Base-by-base conservation (phyloP, 371 early-diverging fungal species). In the Blyttiomyces sp. region DNA sequence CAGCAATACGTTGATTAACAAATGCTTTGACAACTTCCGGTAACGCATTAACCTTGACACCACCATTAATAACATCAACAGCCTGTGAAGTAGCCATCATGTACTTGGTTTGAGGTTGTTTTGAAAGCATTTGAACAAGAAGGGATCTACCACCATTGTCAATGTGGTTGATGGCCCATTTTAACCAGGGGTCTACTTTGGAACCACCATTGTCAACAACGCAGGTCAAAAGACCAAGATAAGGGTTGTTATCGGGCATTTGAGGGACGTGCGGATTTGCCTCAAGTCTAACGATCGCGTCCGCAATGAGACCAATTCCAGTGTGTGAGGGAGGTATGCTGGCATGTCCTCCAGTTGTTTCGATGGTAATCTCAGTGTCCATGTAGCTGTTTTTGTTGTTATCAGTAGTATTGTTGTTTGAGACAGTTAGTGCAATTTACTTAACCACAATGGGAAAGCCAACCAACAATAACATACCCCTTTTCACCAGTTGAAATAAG, bases 21-120 rank as follows among this genome's bases (percentile, higher is more conserved):
- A 48, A 32, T 30, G 57, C 68, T 5, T 51, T 49, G 17, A 63
- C 57, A 6, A 24, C 33, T 54, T 72, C 71, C 2, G 76, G 76
- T 13, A 76, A 61, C 16, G 72, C 69, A 49, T 76, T 76, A n/a
- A 66, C 61, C 59, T 76, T 76, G 28, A 73, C 65, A 6, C 76
- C 76, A n/a, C 76, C 76, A 2, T 61, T n/a, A 43, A 76, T 70
- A 35, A 76, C 62, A 43, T 70, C 71, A 16, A 71, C 61, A 0
- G 76, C 76, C 55, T 76, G 76, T 16, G 68, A 50, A 3, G 76
- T 71, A 9, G 34, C 33, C 65, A 73, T 61, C 34, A 64, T 31
- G 31, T 52, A 59, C 26, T 52, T 52, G 46, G 35, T 43, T 19
- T 33, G 30, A 3, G 11, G 13, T 21, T 54, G 32, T 24, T 48